Evolutionary conservation across 768 basidiomycete genomes (phyloP).

Genomic region (Rhodosporidiobolus sp.): DNA sequence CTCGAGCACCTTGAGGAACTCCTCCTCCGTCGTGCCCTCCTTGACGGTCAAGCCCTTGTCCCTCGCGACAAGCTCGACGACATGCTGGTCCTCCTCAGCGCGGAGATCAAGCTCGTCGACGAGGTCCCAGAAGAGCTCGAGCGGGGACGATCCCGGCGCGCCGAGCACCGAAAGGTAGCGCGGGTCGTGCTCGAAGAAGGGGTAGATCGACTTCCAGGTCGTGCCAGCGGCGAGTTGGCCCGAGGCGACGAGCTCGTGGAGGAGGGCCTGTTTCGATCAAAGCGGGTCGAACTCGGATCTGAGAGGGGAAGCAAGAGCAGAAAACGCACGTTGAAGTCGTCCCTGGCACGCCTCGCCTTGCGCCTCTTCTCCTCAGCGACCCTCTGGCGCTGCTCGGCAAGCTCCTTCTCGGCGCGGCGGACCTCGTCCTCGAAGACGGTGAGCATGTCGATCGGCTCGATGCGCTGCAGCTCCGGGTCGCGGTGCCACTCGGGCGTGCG

Average conservation of each 20-base stretch:
- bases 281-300: neutral
- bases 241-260: slow-evolving; percentile 64
- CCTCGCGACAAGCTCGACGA: slow-evolving; percentile 53
- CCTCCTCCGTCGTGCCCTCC: slow-evolving; percentile 44
- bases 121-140: slow-evolving; percentile 93
- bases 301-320: neutral
- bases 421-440: slow-evolving; percentile 93
- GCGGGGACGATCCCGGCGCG: slow-evolving; percentile 82
- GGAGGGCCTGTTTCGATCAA: slow-evolving; percentile 57
- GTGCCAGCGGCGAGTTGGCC: slow-evolving; percentile 73
- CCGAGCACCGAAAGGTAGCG: slow-evolving; percentile 88
- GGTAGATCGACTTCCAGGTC: slow-evolving; percentile 89
- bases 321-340: slow-evolving; percentile 72
- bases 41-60: slow-evolving; percentile 42
- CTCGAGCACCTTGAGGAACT: slow-evolving; percentile 57
- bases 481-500: slow-evolving; percentile 74
- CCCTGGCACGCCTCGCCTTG: slow-evolving; percentile 81
- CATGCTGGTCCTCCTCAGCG: slow-evolving; percentile 71
- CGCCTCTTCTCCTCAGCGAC: slow-evolving; percentile 77
- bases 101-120: slow-evolving; percentile 83
- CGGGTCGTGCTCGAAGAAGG: slow-evolving; percentile 67
- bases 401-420: slow-evolving; percentile 81
- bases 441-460: slow-evolving; percentile 87
- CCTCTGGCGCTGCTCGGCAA: slow-evolving; percentile 78
- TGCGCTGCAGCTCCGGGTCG: slow-evolving; percentile 71